Evolutionary conservation across 2,329 filamentous ascomycete genomes (phyloP), one percentile per base, ranked within the genome.

Genomic region (Simplicillium sp.): DNA sequence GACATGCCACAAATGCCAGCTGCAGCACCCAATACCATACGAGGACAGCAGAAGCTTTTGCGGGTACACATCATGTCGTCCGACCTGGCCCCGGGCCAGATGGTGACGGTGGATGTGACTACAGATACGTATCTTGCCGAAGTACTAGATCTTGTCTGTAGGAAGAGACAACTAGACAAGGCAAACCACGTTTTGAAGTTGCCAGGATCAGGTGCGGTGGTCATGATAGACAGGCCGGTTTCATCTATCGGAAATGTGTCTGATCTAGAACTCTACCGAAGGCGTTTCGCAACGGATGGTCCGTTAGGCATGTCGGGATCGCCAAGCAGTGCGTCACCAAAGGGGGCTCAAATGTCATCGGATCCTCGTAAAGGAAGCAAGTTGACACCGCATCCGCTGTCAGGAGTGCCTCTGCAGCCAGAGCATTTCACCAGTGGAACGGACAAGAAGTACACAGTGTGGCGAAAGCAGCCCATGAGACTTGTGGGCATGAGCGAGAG

Each of bases 91-190:
- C 77, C 84, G 36, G 82, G 83, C n/a, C 82, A 83, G 53, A 78
- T 80, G 65, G 74, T 87, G 17, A 82, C 80, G 2, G 65, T 89
- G 14, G 79, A 85, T 46, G 84, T 87, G 36, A 89, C 83, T 0
- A 87, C 84, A 0, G 84, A 90, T 50, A 90, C 82, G 25, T 92
- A 89, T 56, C 76, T 92, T 35, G 84, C 83, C 34, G 85, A 92
- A 57, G 78, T 92, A 20, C 77, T 90, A 39, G 85, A 90, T 54
- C 71, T 80, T 48, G 81, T 86, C 3, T 92, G 86, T 57, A 76
- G 80, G 34, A 86, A 85, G 59, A 72, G 87, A 34, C 79, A 85
- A 43, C 67, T 92, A 0, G 87, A 92, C 57, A 87, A 88, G 64
- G 82, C 74, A 14, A 77, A 82, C 42, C 85, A 87, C 56, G 82